Conservation (phyloP, 129 eudicot genomes). For the Artemisia argyi region DNA sequence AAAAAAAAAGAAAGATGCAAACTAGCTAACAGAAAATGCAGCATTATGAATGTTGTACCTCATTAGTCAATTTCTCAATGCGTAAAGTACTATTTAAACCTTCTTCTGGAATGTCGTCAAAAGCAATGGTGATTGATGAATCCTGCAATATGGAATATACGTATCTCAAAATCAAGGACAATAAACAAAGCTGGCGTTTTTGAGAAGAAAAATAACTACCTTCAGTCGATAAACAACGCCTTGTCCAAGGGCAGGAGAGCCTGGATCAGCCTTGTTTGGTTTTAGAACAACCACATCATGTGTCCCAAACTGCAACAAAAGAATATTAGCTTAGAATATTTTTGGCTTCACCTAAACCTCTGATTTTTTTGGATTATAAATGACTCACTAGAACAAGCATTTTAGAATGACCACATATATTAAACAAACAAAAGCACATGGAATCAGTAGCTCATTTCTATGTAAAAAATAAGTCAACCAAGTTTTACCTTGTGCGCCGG, state of each 20-base stretch:
- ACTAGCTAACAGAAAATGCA: too few relatives aligned
- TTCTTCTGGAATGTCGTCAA: constrained; percentile 98
- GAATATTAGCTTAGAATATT: neutral
- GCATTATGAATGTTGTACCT: constrained; percentile 42
- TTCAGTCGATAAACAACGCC: constrained; percentile 94
- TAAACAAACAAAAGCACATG: constrained; percentile 4
- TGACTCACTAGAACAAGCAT: neutral
- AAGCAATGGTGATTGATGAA: constrained; percentile 87
- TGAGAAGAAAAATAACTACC: constrained; percentile 51
- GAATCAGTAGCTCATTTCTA: neutral
- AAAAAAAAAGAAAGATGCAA: neutral
- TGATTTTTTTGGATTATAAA: neutral
- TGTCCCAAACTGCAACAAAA: constrained; percentile 79
- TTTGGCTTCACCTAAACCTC: neutral
- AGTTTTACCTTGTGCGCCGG: constrained; percentile 85
- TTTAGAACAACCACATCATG: constrained; percentile 91
- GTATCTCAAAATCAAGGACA: constrained; percentile 1
- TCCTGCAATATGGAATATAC: constrained; percentile 49
- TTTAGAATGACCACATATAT: neutral
- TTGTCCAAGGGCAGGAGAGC: constrained; percentile 96
- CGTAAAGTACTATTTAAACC: constrained; percentile 93
- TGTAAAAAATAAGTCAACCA: neutral
- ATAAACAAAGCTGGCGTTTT: neutral
- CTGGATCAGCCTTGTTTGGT: constrained; percentile 90
- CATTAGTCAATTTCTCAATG: constrained; percentile 91